A percentile compares a stretch with the other conserved stretches of the same genome.
Conservation (phyloP, 495 filamentous ascomycete genomes). For the Aspergillus ostianus region DNA sequence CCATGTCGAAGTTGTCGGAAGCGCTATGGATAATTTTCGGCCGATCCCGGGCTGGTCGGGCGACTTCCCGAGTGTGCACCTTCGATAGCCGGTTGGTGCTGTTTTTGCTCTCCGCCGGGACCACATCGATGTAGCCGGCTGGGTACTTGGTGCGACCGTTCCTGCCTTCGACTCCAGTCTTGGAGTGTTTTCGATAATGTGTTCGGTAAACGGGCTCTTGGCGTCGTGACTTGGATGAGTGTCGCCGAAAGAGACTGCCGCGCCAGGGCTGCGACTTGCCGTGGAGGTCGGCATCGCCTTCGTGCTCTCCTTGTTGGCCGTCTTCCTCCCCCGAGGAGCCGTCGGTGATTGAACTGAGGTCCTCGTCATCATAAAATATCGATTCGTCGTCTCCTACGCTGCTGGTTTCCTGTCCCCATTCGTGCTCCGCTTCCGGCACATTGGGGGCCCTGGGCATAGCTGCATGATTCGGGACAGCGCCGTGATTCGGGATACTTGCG, state of each 20-base stretch:
- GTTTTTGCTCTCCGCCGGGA: conserved; percentile 15
- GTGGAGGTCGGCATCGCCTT: neutral
- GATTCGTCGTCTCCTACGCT: conserved; percentile 22
- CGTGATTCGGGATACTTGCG: neutral
- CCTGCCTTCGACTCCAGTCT: neutral
- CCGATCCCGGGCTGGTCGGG: conserved; percentile 16
- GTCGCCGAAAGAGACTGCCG: conserved; percentile 19
- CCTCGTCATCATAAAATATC: conserved; percentile 12
- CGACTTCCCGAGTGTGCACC: conserved; percentile 4
- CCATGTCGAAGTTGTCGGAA: conserved; percentile 18
- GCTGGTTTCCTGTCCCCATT: conserved; percentile 11
- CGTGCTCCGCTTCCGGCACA: conserved; percentile 14
- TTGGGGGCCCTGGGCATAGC: neutral
- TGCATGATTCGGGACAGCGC: neutral
- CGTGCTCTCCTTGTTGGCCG: neutral
- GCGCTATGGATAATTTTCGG: conserved; percentile 21
- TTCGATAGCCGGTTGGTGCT: neutral
- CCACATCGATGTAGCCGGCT: conserved; percentile 14
- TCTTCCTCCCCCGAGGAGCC: conserved; percentile 13
- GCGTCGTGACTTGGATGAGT: conserved; percentile 14
- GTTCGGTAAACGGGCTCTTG: conserved; percentile 12
- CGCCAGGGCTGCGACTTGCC: conserved; percentile 9
- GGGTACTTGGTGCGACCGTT: conserved; percentile 8
- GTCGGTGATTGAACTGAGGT: conserved; percentile 12
- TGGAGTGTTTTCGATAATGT: conserved; percentile 20